Evolutionary conservation across 805 yeast genomes (phyloP), one percentile per base, ranked within the genome.

Genomic region (Kodamaea lidongshanica): DNA sequence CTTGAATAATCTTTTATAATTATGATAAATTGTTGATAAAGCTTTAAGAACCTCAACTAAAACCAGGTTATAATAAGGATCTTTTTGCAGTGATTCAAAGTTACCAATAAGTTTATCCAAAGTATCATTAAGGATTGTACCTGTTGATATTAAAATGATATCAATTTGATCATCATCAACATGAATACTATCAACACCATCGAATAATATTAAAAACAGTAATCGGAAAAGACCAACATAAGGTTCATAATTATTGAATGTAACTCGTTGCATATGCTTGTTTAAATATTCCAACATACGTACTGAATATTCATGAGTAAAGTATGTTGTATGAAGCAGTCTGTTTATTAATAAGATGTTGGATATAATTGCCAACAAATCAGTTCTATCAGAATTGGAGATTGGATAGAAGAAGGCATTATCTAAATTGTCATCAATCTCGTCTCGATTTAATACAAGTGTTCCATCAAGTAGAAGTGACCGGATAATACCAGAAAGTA

Each of bases 321-420:
- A 52, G 27, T 44, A 35, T 2, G 16, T 8, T 7, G 28, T 11
- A 27, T 51, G 54, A 3, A 54, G 30, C 8, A 30, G 25, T 9
- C 54, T 30, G 28, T 54, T 54, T 12, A 50, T 38, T 11, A 53
- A 39, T 6, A 53, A 32, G 7, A 54, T 45, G 34, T 54, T 54
- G 23, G 52, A 42, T 3, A 54, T 37, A 9, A 48, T 40, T 8
- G 60, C 58, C 7, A 46, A 24, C 18, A 48, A 17, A 11, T 43
- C 40, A 22, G 26, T 15, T 24, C 27, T 9, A 22, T 23, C 21
- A 16, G 19, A 7, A 11, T 14, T 25, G n/a, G n/a, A n/a, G n/a
- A n/a, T n/a, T n/a, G n/a, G n/a, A n/a, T n/a, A n/a, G n/a, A n/a
- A n/a, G n/a, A n/a, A n/a, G n/a, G n/a, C n/a, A n/a, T n/a, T n/a